Evolutionary conservation across 352 stramenopile genomes (phyloP), one percentile per base, ranked within the genome.

Genomic region (Pythium aquatile): DNA sequence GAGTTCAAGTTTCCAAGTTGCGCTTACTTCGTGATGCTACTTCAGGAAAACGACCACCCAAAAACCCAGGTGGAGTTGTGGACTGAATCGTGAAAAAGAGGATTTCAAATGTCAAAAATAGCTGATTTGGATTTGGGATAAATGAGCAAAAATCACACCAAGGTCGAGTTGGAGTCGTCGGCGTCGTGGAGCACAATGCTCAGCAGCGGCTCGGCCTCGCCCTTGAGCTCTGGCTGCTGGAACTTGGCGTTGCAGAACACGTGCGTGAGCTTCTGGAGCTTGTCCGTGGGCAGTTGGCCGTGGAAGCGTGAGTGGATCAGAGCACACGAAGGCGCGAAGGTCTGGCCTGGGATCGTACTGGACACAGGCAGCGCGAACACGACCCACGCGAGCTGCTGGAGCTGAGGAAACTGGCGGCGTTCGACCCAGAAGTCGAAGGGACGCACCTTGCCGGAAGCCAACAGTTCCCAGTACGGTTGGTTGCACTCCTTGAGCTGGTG

Each of bases 341-440:
- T 74, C 46, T 75, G 61, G 9, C 61, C 65, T 7, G 70, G 60
- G 52, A 73, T 58, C 14, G 65, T 78, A 46, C 73, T 87, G 5
- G 78, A 70, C 51, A 76, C 69, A n/a, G 81, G 76, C 51, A 90
- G 63, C 16, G 73, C 72, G 40, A 88, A 90, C 17, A 88, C 75
- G 7, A 78, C 63, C 61, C 69, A 75, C 30, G 81, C 81, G 30
- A 90, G 65, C 55, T 87, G 74, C 58, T 90, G 74, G 33, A 90
- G 66, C 39, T 85, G 71, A 16, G 77, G 78, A 48, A 86, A 87
- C 59, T 88, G 78, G 0, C 60, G 78, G 14, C 73, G 76, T 59
- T 88, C 76, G 24, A 73, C 62, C 81, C 81, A 90, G 56, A 90
- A 90, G 29, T 88, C 77, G 44, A 72, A 76, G 16, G 78, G 72